A percentile compares a stretch with the other conserved stretches of the same genome.
Evolutionary conservation across 305 asterid species (phyloP).

Genomic region (Fraxinus dipetala): DNA sequence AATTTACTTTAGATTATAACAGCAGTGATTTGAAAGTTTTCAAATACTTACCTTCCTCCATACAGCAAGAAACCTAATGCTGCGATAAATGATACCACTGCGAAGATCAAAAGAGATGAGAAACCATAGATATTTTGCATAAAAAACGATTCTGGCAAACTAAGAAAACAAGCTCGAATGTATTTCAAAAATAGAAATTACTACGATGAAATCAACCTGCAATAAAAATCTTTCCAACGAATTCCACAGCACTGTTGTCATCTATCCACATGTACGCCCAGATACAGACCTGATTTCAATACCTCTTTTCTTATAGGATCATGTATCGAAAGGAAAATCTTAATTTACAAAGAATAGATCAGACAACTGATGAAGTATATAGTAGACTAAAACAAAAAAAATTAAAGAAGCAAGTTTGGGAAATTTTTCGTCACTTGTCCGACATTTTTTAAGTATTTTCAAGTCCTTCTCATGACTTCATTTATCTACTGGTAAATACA

Average conservation of each 20-base stretch:
- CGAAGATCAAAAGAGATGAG: conserved; percentile 34
- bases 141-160: conserved; percentile 3
- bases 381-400: background rate
- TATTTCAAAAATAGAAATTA: conserved; percentile 15
- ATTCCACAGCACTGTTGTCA: conserved; percentile 61
- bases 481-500: background rate
- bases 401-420: background rate
- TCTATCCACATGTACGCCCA: conserved; percentile 86
- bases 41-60: conserved; percentile 78
- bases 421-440: background rate
- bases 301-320: conserved; percentile 23
- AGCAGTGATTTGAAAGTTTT: conserved; percentile 5
- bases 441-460: background rate
- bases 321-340: background rate
- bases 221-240: conserved; percentile 80
- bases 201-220: conserved; percentile 52
- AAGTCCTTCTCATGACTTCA: background rate
- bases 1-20: conserved; percentile 22
- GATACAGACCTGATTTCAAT: conserved; percentile 57
- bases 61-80: conserved; percentile 88
- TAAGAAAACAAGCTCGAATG: conserved; percentile 14
- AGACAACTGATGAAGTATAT: background rate
- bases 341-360: background rate
- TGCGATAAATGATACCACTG: conserved; percentile 85
- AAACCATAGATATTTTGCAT: conserved; percentile 24